phyloP scores from a whole-genome alignment of 495 filamentous ascomycete genomes.

The Xeromyces bisporus region DNA sequence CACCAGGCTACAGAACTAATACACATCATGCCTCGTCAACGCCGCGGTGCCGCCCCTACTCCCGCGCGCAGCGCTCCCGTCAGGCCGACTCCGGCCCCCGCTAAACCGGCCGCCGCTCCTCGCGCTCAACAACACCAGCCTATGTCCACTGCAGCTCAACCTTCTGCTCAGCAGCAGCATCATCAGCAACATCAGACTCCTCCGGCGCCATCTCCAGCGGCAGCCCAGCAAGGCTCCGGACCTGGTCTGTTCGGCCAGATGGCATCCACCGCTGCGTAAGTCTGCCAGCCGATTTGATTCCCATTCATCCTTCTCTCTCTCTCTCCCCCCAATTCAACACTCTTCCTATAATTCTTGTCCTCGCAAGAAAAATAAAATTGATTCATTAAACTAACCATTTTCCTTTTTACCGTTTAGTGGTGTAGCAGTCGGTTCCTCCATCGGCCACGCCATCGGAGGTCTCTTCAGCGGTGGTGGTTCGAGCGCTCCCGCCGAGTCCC shows the following conservation, averaged over 20 bases:
- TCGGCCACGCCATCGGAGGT: constrained; percentile 86
- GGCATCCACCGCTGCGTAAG: constrained; percentile 74
- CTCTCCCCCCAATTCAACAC: neutral
- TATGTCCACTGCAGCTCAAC: constrained; percentile 49
- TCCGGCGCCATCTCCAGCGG: constrained; percentile 26
- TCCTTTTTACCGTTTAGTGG: constrained; percentile 38
- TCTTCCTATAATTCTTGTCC: neutral
- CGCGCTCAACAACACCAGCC: constrained; percentile 22
- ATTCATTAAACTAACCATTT: neutral
- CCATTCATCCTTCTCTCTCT: constrained; percentile 4
- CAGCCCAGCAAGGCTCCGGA: constrained; percentile 37
- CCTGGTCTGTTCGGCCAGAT: constrained; percentile 72
- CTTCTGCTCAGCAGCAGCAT: neutral
- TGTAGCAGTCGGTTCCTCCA: constrained; percentile 85
- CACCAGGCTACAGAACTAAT: constrained; percentile 8
- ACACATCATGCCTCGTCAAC: constrained; percentile 61
- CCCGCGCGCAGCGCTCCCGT: constrained; percentile 43
- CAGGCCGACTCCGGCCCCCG: constrained; percentile 49
- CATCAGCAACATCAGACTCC: constrained; percentile 29
- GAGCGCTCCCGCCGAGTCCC: constrained; percentile 40
- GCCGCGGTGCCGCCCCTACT: constrained; percentile 40
- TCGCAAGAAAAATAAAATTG: neutral
- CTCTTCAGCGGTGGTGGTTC: constrained; percentile 57
- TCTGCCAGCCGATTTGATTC: too few species aligned
- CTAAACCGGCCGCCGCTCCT: constrained; percentile 39